Evolutionary conservation across 2,329 filamentous ascomycete species (phyloP), one percentile per base, ranked within the genome.

Genomic region (Karstenula rhodostoma): DNA sequence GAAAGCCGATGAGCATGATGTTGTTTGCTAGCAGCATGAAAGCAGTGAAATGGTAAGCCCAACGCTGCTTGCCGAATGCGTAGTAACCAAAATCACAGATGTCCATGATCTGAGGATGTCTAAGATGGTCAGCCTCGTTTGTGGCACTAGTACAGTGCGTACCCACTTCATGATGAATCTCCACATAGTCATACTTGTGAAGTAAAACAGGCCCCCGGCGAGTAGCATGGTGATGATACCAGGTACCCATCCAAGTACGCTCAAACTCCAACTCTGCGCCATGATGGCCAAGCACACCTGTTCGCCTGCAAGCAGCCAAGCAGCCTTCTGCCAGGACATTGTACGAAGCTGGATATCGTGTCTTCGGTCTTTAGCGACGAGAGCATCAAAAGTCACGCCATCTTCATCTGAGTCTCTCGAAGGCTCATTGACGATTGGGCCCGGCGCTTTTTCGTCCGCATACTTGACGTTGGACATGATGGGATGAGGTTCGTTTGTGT

Each of bases 41-140:
- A 1, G 92, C 93, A 1, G 87, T 89, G 58, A 84, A 80, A 69
- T 83, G 88, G 82, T 87, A 89, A 3, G 84, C 87, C 86, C 90
- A 92, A 60, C 86, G 87, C 76, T 91, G 89, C 66, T 90, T 89
- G 89, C 90, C 96, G 79, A 96, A 97, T 22, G 97, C 86, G 85
- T 93, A 93, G 77, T 97, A 92, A n/a, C 93, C 94, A 73, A 97
- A 91, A 75, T 97, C 94, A 75, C 93, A 97, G 17, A 97, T 92
- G 80, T 97, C 94, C 68, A 93, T 89, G 61, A 96, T 89, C 76
- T 97, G 92, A 0, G 94, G 94, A 73, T 97, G 92, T 48, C 93
- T 88, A 58, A 97, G 80, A 75, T 93, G 15, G 23, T 47, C 15
- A 47, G 44, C 23, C 12, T 47, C 12, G 44, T 17, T 17, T 12